Percentiles rank a stretch among this genome's conserved stretches.
phyloP scores from a whole-genome alignment of 2,329 filamentous ascomycete genomes.

The Rhexocercosporidium sp. region DNA sequence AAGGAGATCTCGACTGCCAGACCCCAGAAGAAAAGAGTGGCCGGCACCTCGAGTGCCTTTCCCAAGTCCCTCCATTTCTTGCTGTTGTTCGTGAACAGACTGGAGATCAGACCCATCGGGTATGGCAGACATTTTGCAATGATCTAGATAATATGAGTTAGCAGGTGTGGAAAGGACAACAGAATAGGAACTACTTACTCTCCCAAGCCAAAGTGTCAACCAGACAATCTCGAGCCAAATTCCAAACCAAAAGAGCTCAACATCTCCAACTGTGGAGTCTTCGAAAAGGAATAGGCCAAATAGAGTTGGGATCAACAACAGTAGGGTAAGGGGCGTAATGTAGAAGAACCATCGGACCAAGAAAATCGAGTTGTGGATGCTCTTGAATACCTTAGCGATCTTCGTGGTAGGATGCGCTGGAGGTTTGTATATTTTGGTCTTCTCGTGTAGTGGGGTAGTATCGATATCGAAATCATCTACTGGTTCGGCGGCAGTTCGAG shows the following conservation, averaged over 20 bases:
- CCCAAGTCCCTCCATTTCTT: constrained; percentile 96
- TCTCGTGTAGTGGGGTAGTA: constrained; percentile 73
- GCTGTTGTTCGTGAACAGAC: constrained; percentile 78
- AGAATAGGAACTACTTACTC: constrained; percentile 49
- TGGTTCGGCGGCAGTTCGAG: constrained; percentile 59
- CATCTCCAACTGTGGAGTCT: constrained; percentile 72
- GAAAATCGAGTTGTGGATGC: constrained; percentile 67
- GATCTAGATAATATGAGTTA: constrained; percentile 48
- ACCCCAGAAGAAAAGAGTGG: constrained; percentile 91
- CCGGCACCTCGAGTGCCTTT: constrained; percentile 81
- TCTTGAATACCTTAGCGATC: constrained; percentile 68
- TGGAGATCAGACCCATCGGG: constrained; percentile 67
- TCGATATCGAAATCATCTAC: constrained; percentile 58
- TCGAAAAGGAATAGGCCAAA: constrained; percentile 65
- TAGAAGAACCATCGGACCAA: constrained; percentile 74
- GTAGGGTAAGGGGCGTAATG: constrained; percentile 65
- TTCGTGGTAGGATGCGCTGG: constrained; percentile 65
- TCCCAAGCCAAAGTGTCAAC: constrained; percentile 83
- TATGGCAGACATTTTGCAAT: constrained; percentile 68
- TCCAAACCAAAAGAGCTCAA: constrained; percentile 85
- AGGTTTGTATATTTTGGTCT: constrained; percentile 67
- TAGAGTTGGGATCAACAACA: constrained; percentile 72
- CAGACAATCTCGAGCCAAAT: constrained; percentile 96
- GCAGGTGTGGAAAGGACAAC: background rate
- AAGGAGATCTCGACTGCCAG: constrained; percentile 86